Evolutionary conservation across 1,284 basidiomycete genomes (phyloP).

Genomic region (Rhodotorula sp.): DNA sequence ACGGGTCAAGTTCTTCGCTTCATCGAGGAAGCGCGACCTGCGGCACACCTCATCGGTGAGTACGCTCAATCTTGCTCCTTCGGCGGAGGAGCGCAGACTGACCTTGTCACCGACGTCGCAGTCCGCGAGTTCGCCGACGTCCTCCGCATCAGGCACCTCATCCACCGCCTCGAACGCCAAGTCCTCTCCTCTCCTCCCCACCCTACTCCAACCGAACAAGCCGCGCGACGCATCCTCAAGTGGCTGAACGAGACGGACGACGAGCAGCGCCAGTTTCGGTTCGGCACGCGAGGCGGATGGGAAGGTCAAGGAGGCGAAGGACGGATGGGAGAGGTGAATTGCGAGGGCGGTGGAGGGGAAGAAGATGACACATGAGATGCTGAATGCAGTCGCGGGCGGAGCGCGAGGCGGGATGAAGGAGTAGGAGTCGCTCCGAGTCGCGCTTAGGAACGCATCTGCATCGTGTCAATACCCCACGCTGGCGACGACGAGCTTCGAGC

Average conservation of each 20-base stretch:
- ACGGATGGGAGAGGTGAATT: not conserved
- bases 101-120: not conserved
- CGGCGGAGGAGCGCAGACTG: not conserved
- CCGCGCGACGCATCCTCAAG: not conserved
- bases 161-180: not conserved
- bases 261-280: not conserved
- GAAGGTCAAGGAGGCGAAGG: no score
- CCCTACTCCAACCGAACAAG: not conserved
- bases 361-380: not conserved
- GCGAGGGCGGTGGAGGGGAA: not conserved
- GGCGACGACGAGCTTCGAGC: no score
- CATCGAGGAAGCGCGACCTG: no score
- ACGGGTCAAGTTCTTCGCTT: no score
- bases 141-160: not conserved
- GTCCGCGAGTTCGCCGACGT: not conserved
- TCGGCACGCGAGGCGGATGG: not conserved
- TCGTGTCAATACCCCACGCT: no score
- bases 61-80: no score
- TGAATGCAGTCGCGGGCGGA: no score
- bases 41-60: no score
- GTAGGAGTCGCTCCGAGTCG: not conserved
- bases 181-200: not conserved
- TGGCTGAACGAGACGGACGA: not conserved
- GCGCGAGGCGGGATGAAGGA: not conserved
- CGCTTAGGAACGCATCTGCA: no score